Evolutionary conservation across 495 filamentous ascomycete genomes (phyloP).

Genomic region (Podospora conica): DNA sequence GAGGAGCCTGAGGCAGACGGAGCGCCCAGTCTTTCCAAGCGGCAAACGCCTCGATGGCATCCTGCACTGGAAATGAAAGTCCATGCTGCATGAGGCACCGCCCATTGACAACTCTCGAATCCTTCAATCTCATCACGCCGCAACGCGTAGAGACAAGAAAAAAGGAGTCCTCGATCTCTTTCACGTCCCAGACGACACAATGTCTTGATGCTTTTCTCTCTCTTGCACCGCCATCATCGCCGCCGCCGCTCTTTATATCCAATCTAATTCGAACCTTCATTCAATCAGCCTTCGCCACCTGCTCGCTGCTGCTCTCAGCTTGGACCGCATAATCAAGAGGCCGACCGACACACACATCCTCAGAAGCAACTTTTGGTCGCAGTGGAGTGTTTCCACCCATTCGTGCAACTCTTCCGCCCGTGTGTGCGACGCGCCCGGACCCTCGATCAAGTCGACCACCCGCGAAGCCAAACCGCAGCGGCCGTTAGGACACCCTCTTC

Average conservation of each 20-base stretch:
- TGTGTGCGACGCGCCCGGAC: slow-evolving; percentile 25
- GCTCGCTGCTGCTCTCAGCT: background rate
- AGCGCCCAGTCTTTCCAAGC: background rate
- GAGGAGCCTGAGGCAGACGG: slow-evolving; percentile 1
- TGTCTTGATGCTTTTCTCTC: background rate
- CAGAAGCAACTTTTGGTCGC: background rate
- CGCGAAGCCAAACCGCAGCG: background rate
- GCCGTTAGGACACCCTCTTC: background rate
- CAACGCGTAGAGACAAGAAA: background rate
- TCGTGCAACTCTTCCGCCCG: background rate
- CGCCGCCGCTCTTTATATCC: background rate
- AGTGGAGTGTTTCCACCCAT: slow-evolving; percentile 1
- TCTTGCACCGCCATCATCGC: background rate
- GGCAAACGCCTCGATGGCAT: background rate
- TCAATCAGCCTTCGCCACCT: background rate
- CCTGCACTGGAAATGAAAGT: background rate
- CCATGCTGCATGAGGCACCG: background rate
- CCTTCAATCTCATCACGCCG: background rate
- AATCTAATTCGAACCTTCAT: background rate
- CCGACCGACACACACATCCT: background rate
- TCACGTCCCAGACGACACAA: background rate
- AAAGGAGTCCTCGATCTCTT: background rate
- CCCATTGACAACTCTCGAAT: background rate
- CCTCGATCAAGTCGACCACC: slow-evolving; percentile 5
- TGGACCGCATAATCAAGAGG: background rate